Evolutionary conservation across 2,329 filamentous ascomycete species (phyloP), one percentile per base, ranked within the genome.

Genomic region (Verticillium klebahnii): DNA sequence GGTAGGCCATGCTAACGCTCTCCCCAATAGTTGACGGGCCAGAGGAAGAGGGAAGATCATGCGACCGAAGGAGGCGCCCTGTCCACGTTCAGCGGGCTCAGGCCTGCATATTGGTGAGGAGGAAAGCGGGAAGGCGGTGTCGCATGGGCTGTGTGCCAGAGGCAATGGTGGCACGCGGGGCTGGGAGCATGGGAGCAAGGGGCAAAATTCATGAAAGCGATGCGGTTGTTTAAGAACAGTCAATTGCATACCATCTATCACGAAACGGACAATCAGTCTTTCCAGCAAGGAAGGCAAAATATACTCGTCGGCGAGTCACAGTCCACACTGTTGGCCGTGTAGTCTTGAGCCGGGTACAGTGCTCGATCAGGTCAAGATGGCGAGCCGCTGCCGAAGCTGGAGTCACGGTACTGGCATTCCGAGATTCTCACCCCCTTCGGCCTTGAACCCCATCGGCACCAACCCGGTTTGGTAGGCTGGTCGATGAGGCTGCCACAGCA

Each of bases 11-110:
- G 31, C 65, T 64, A 57, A 60, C 65, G 29, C 23, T 31, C n/a
- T 36, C 34, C 25, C 60, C 69, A 56, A 69, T 61, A 89, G 87
- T 73, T 89, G 70, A 84, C 84, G 55, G 90, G 90, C 17, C 89
- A 92, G 70, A 81, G 89, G 64, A 91, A 90, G 75, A 89, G 86
- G 69, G 89, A 91, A 62, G 83, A 88, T 62, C 79, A 81, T 25
- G 75, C 78, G 31, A 74, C 78, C 60, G 81, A 80, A 62, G 78
- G 78, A 17, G 77, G 82, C 60, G 75, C 80, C 5, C 67, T 83
- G 67, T 79, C 83, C 29, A 83, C 80, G 68, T 87, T 89, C 72
- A 78, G 83, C 40, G 85, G 85, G 19, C 71, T 88, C 68, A 78
- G 85, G 65, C 84, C 85, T 60, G 77, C 83, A 23, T 87, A 87